Conservation (phyloP, 2,329 filamentous ascomycete genomes). For the Ceratocystis eucalypticola region DNA sequence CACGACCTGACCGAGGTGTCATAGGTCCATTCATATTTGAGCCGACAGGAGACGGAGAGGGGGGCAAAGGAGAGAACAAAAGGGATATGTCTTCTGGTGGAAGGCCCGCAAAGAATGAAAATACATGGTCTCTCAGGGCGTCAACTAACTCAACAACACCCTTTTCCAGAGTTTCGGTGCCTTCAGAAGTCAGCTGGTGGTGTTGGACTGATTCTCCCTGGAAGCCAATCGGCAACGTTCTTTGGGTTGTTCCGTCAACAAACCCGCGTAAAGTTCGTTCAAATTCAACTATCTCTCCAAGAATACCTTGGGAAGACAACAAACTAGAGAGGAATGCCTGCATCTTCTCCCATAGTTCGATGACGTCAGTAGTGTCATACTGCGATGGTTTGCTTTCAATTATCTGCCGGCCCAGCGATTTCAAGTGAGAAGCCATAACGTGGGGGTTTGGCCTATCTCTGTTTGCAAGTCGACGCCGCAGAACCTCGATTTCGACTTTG, state of each 20-base stretch:
- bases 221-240: constrained; percentile 62
- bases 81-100: constrained; percentile 84
- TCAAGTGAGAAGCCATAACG: constrained; percentile 60
- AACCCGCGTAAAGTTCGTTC: constrained; percentile 89
- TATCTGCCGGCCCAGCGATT: constrained; percentile 54
- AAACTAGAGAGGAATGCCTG: constrained; percentile 59
- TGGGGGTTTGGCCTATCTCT: constrained; percentile 57
- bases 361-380: constrained; percentile 65
- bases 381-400: constrained; percentile 47
- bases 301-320: constrained; percentile 62
- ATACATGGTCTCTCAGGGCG: constrained; percentile 65
- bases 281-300: constrained; percentile 84
- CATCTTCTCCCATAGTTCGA: constrained; percentile 89
- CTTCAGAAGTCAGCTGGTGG: constrained; percentile 62
- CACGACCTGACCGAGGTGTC: constrained; percentile 46
- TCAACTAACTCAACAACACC: constrained; percentile 72
- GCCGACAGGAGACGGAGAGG: constrained; percentile 45
- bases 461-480: constrained; percentile 66
- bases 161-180: constrained; percentile 57
- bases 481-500: constrained; percentile 81
- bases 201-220: constrained; percentile 70
- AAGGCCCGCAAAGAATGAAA: constrained; percentile 70
- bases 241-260: constrained; percentile 72
- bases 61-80: constrained; percentile 67
- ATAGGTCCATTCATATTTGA: constrained; percentile 36